Base-by-base conservation (phyloP, 179 eudicot species). In the Gypsophila paniculata region DNA sequence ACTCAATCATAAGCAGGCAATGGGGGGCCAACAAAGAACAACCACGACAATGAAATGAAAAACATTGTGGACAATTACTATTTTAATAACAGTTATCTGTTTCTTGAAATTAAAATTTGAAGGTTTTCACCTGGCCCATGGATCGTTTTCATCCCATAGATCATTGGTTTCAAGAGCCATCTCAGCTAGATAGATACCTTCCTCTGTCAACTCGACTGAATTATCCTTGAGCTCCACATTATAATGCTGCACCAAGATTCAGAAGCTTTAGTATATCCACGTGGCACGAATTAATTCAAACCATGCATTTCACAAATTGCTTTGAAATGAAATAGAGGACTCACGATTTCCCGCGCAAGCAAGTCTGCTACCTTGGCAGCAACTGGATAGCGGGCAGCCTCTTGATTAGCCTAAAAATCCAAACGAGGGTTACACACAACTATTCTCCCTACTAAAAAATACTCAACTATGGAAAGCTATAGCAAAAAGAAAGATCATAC, bases 111-210 rank as follows among this genome's bases (percentile, higher is more conserved):
- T 23, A 29, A 68, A 73, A 34, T 4, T 62, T 48, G 32, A 67
- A 25, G 53, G 25, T 25, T 59, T 69, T 83, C 75, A 95, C 99
- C 97, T 92, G 73, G 99, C 99, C 99, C 99, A 95, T 60, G 95
- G 99, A 89, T 95, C 98, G 82, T 86, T 85, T 79, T 95, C 98
- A 84, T 95, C 99, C 99, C 99, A 95, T 5, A 95, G 83, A 71
- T 95, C 99, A 60, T 83, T 83, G 75, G 98, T 95, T 75, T 90
- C 99, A 73, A 95, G 86, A 69, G 99, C 99, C 87, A 84, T 80
- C 88, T 95, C 99, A 75, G 96, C 92, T 76, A 95, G 81, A 22
- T 72, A 66, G 49, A 95, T 90, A 64, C 99, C 99, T 79, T 89
- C 96, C 80, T 95, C 99, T 42, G 98, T 95, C 80, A 95, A 75